Conservation (phyloP, 805 yeast species). For the Spathaspora girioi region DNA sequence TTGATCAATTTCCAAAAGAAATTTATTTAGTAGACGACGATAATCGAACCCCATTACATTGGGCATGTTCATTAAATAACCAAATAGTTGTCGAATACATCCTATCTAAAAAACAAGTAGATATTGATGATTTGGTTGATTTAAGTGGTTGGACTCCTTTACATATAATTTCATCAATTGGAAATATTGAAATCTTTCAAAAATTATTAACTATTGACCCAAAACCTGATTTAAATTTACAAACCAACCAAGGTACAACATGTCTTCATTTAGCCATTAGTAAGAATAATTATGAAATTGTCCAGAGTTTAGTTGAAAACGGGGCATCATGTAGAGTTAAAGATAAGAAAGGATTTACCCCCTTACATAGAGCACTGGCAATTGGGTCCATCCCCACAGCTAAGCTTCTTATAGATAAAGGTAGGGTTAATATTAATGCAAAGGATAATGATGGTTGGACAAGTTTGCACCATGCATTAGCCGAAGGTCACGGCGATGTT, state of each 20-base stretch:
- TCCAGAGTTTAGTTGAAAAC: conserved; percentile 46
- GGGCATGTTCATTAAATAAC: conserved; percentile 76
- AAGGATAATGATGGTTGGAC: conserved; percentile 78
- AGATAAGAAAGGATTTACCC: conserved; percentile 62
- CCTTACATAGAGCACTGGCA: conserved; percentile 82
- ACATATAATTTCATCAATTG: conserved; percentile 79
- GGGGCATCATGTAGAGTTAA: conserved; percentile 62
- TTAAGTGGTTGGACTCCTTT: conserved; percentile 85
- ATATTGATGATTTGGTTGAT: conserved; percentile 67
- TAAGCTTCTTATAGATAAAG: conserved; percentile 46
- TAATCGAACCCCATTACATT: conserved; percentile 76
- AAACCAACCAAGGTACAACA: conserved; percentile 69
- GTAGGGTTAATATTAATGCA: conserved; percentile 62
- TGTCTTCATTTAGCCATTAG: conserved; percentile 74
- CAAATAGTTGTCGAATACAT: conserved; percentile 47
- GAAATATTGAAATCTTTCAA: conserved; percentile 52
- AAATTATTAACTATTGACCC: conserved; percentile 34
- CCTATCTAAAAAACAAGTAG: conserved; percentile 22
- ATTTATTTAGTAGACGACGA: conserved; percentile 59
- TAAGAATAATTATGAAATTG: conserved; percentile 57
- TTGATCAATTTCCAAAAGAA: conserved; percentile 47
- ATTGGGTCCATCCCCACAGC: conserved; percentile 62
- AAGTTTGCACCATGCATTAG: conserved; percentile 82
- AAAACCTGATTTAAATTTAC: conserved; percentile 55
- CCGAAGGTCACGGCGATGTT: conserved; percentile 84